Base-by-base conservation (phyloP, 2,329 filamentous ascomycete genomes). In the Canariomyces notabilis region DNA sequence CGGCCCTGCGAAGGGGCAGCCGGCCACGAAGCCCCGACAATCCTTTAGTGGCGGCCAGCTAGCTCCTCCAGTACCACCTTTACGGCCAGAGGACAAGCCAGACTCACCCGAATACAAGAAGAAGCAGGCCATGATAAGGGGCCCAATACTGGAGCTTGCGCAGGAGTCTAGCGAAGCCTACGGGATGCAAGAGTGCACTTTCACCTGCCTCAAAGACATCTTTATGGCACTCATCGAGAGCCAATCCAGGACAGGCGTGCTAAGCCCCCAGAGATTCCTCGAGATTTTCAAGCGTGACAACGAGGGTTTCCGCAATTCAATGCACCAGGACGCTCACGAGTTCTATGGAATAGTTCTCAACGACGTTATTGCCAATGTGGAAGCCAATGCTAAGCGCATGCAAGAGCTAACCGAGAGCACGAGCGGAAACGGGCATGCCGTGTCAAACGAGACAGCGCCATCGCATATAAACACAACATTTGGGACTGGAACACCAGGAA, bases 261-360 rank as follows among this genome's bases (percentile, higher is more conserved):
- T 97, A 34, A 95, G 90, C 60, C 93, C 93, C 1, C 84, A 91
- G 59, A 85, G 90, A 52, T 96, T 98, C 54, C 74, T 98, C 29
- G 91, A 98, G 62, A 90, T 96, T 20, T 82, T 98, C 61, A 88
- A 90, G 61, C 81, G 87, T 52, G 89, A 97, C 59, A 95, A 98
- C 63, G 93, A 98, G 65, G 90, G 95, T 85, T 98, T 98, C 61
- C 83, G 89, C 48, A 91, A 89, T 32, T 87, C 90, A 4, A 95
- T 96, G 87, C 93, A 98, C 65, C 93, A 98, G 64, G 93, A 98
- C 64, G 93, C 93, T 1, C 93, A 98, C 65, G 93, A 98, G 63
- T 98, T 98, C 57, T 80, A 97, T 58, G 95, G 95, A 49, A 72
- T 97, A 23, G 76, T 98, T 2, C 74, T 98, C n/a, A 98, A 98